These are phyloP conservation scores for Aspergillus uvarum DNA, from an alignment of 2,329 filamentous ascomycete species.

Conservation along the genomic window DNA sequence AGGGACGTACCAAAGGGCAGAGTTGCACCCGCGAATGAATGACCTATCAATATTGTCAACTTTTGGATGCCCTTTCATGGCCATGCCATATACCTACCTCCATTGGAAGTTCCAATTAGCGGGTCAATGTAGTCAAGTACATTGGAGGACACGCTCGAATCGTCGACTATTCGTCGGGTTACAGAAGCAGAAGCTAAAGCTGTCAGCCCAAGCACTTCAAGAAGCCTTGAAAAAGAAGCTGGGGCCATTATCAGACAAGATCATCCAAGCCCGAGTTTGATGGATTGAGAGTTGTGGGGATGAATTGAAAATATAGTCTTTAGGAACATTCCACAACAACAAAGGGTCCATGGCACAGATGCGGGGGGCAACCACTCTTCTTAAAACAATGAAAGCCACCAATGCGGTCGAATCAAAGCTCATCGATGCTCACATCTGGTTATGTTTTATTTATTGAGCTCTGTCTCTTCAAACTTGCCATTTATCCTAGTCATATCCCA, in stretches of 20 bases:
- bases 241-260: not conserved
- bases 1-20: slow-evolving; percentile 49
- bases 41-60: slow-evolving; percentile 37
- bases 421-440: not conserved
- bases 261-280: not conserved
- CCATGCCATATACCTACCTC: slow-evolving; percentile 30
- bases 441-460: not conserved
- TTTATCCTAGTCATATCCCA: not conserved
- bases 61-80: not conserved
- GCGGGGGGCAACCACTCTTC: not conserved
- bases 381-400: not conserved
- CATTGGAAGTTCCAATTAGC: slow-evolving; percentile 56
- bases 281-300: not conserved
- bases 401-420: not conserved
- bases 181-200: not conserved
- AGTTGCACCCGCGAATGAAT: slow-evolving; percentile 59
- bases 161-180: not conserved
- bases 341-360: not conserved
- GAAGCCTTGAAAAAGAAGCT: not conserved
- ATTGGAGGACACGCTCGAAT: slow-evolving; percentile 23
- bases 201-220: not conserved
- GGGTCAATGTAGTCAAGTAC: slow-evolving; percentile 49
- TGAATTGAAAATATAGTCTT: not conserved
- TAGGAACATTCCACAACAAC: not conserved
- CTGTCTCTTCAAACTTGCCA: not conserved